Evolutionary conservation across 129 eudicot species (phyloP).

Genomic region (Arctium minus): DNA sequence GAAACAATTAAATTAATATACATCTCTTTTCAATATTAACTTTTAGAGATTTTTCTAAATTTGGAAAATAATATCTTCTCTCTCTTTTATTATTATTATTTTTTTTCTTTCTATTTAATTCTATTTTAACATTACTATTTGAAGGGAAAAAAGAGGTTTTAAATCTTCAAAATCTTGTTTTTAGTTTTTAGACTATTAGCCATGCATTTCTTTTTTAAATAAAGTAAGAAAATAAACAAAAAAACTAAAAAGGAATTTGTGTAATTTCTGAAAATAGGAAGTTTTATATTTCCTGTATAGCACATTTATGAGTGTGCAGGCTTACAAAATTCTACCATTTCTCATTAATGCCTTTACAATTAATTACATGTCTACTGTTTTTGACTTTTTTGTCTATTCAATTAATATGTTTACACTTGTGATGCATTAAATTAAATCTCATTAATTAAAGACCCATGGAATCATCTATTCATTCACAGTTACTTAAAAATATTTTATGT

Average conservation of each 20-base stretch:
- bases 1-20: too few species aligned
- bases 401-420: constrained; percentile 5
- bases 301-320: background rate
- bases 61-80: too few species aligned
- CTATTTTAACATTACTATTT: too few species aligned
- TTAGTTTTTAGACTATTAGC: too few species aligned
- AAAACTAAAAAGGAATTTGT: background rate
- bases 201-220: too few species aligned
- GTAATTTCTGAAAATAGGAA: background rate
- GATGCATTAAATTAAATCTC: background rate
- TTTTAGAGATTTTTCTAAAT: too few species aligned
- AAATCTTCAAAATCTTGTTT: too few species aligned
- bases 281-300: background rate
- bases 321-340: background rate
- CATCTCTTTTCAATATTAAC: too few species aligned
- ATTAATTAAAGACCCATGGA: background rate
- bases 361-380: background rate
- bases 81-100: too few species aligned
- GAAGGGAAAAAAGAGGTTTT: too few species aligned
- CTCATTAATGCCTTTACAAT: background rate
- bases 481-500: too few species aligned
- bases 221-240: background rate
- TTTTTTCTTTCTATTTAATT: too few species aligned
- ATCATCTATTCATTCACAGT: background rate
- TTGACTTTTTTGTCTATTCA: background rate